Base-by-base conservation (phyloP, 2,329 filamentous ascomycete species). In the Alternaria atra region DNA sequence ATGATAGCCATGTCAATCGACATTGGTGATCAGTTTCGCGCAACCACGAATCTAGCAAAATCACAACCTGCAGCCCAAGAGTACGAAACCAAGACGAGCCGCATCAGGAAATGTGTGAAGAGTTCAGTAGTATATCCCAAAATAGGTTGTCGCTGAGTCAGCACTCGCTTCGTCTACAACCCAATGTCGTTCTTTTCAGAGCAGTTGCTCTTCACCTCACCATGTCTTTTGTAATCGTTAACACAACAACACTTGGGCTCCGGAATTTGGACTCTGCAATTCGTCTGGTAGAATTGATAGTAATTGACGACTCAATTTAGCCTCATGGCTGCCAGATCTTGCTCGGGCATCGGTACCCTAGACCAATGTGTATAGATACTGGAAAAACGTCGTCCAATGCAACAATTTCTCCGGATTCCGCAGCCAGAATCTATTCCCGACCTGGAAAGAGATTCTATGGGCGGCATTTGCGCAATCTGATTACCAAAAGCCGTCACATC, bases 111-210 rank as follows among this genome's bases (percentile, higher is more conserved):
- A 20, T 34, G 46, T 6, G 17, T 23, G 13, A 25, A 34, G 30
- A 6, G 20, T 1, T 12, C 15, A 20, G 12, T 7, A 1, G 9
- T 6, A 4, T 35, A n/a, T 17, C 20, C n/a, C 12, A 5, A n/a
- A 37, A 10, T 23, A 12, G 17, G 51, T 20, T 34, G 51, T 23
- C 37, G n/a, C 51, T 53, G 37, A 53, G 37, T 53, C 27, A 43
- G 37, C 51, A 12, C 51, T 53, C 35, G 51, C 37, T 17, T 53
- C 51, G 37, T n/a, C 46, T 12, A 48, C 46, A 48, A 34, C 30
- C 15, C 46, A 25, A 40, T 10, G 4, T 23, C 17, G 13, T 23
- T 13, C 17, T 23, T 12, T 4, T 10, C 17, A 13, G 13, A 3
- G 17, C 46, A 12, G 1, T 25, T 20, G 10, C 13, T 50, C 27